A percentile compares a stretch with the other conserved stretches of the same genome.
phyloP scores from a whole-genome alignment of 768 basidiomycete species.

The Leccinum imitatum region DNA sequence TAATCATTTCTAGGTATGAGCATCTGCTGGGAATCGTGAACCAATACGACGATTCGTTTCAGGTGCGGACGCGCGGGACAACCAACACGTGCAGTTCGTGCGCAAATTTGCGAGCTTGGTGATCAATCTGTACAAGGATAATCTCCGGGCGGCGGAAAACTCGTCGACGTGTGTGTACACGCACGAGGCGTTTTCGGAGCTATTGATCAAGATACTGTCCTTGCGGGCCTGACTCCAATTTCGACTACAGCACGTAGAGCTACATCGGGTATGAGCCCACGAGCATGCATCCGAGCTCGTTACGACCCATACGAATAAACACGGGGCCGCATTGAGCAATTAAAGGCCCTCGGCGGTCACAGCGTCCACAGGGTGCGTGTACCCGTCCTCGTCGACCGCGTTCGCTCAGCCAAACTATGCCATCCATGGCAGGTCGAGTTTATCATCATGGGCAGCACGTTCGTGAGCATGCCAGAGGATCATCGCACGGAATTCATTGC shows the following conservation, averaged over 20 bases:
- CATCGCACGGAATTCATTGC: slow-evolving; percentile 93
- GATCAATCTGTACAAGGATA: too few relatives aligned
- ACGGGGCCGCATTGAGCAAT: slow-evolving; percentile 89
- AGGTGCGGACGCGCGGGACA: too few relatives aligned
- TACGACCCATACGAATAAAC: slow-evolving; percentile 98
- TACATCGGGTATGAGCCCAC: slow-evolving; percentile 97
- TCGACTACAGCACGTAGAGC: slow-evolving; percentile 98
- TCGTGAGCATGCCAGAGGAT: slow-evolving; percentile 99
- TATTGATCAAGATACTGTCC: slow-evolving; percentile 76
- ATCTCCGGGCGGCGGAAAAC: slow-evolving; percentile 3
- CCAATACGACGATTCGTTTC: too few relatives aligned
- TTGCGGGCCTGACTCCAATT: slow-evolving; percentile 99
- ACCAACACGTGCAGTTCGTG: too few relatives aligned
- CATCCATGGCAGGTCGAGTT: slow-evolving; percentile 63
- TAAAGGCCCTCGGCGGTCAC: slow-evolving; percentile 85
- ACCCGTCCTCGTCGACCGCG: not conserved
- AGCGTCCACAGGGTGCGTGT: slow-evolving; percentile 86
- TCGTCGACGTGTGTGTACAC: too few relatives aligned
- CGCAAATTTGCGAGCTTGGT: too few relatives aligned
- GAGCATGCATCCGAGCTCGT: too few relatives aligned
- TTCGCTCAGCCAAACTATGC: not conserved
- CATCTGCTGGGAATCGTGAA: too few relatives aligned
- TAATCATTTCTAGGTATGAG: too few relatives aligned
- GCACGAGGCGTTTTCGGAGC: too few relatives aligned
- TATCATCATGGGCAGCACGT: slow-evolving; percentile 98